These are phyloP conservation scores for Leccinum griseonigrum DNA, from an alignment of 1,284 basidiomycete species.

Conservation along the genomic window DNA sequence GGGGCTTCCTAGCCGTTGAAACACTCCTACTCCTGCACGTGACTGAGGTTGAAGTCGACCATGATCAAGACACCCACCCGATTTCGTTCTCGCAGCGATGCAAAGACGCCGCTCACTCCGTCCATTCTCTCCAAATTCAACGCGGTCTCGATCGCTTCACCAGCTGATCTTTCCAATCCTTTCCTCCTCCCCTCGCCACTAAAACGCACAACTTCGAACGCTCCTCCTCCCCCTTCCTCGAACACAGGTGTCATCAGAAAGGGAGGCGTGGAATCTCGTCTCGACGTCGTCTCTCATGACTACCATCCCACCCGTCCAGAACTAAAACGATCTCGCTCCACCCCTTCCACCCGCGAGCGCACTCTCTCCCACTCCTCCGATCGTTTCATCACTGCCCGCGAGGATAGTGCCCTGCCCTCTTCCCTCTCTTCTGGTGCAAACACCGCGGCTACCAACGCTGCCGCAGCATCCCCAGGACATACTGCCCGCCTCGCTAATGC, in stretches of 20 bases:
- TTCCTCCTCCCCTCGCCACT: conserved; percentile 62
- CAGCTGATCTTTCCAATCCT: conserved; percentile 58
- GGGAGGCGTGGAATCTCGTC: conserved; percentile 70
- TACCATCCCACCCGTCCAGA: conserved; percentile 57
- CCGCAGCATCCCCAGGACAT: conserved; percentile 58
- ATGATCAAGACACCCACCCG: conserved; percentile 56
- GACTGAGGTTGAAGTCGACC: conserved; percentile 1
- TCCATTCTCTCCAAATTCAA: conserved; percentile 58
- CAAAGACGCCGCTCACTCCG: conserved; percentile 69
- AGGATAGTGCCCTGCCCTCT: conserved; percentile 55
- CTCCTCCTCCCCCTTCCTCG: conserved; percentile 53
- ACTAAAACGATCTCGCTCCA: conserved; percentile 69
- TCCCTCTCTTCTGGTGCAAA: conserved; percentile 49
- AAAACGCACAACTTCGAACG: conserved; percentile 51
- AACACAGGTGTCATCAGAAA: conserved; percentile 70
- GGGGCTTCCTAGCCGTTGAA: too few species aligned
- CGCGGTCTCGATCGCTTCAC: conserved; percentile 48
- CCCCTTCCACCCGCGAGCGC: conserved; percentile 47
- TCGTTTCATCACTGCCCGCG: conserved; percentile 71
- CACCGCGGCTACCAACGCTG: conserved; percentile 34
- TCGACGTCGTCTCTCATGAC: conserved; percentile 67
- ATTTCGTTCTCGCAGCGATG: conserved; percentile 64
- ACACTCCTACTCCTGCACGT: background rate
- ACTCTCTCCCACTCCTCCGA: conserved; percentile 42
- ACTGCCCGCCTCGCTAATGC: conserved; percentile 73